These are phyloP conservation scores for Chlamydomonas incerta DNA, from an alignment of 139 green algal species.

Conservation along the genomic window DNA sequence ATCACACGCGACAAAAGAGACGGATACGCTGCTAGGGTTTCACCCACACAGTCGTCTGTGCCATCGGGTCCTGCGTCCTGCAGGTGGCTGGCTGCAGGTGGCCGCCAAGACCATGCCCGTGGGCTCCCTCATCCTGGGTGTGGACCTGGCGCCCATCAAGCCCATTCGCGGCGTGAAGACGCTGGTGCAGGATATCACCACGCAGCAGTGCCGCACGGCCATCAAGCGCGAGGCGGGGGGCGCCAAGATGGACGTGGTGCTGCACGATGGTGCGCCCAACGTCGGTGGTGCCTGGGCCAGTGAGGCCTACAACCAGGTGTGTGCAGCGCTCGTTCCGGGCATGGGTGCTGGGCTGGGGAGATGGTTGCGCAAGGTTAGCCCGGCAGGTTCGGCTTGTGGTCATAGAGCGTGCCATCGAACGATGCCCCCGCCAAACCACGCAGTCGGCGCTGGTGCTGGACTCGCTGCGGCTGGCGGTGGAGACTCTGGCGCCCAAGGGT, in stretches of 20 bases:
- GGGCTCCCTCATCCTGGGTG: slow-evolving; percentile 90
- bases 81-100: slow-evolving; percentile 83
- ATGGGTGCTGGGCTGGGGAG: no score
- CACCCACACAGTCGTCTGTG: no score
- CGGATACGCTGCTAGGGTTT: not conserved
- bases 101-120: slow-evolving; percentile 95
- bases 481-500: slow-evolving; percentile 90
- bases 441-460: slow-evolving; percentile 95
- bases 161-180: slow-evolving; percentile 89
- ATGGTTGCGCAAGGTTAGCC: no score
- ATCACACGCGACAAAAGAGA: no score
- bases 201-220: slow-evolving; percentile 69
- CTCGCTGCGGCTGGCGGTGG: slow-evolving; percentile 90
- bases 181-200: slow-evolving; percentile 96
- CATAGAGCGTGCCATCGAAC: no score
- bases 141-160: slow-evolving; percentile 96
- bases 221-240: slow-evolving; percentile 87
- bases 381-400: no score
- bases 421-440: no score
- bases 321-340: not conserved
- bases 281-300: slow-evolving; percentile 93
- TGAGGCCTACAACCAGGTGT: slow-evolving; percentile 87
- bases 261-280: slow-evolving; percentile 98
- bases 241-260: slow-evolving; percentile 90
- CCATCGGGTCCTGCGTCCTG: no score